A percentile compares a stretch with the other conserved stretches of the same genome.
Conservation (phyloP, 208 protist species). For the Acanthamoeba healyi region DNA sequence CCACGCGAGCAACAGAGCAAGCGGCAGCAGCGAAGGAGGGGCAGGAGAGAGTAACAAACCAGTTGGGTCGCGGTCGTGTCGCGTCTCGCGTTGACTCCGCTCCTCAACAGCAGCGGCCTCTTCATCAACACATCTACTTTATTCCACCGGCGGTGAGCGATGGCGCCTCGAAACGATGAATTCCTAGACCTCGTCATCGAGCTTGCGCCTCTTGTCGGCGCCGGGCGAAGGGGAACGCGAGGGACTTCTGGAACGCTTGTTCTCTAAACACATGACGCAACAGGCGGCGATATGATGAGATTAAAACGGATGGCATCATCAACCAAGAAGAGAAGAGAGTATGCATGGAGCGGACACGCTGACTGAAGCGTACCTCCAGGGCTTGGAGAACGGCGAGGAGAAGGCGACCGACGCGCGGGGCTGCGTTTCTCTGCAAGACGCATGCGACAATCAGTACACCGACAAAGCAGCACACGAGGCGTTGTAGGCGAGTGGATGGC, state of each 20-base stretch:
- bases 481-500: no score
- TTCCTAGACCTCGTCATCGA: constrained; percentile 50
- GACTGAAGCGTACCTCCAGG: background rate
- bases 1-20: background rate
- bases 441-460: background rate
- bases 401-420: background rate
- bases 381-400: constrained; percentile 13
- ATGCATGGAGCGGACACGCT: no score
- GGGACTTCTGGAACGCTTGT: constrained; percentile 66
- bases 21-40: background rate
- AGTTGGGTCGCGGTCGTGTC: background rate
- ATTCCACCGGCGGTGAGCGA: constrained; percentile 43
- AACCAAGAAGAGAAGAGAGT: no score
- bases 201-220: constrained; percentile 40
- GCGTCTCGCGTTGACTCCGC: background rate
- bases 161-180: no score
- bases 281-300: no score
- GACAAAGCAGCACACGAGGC: background rate
- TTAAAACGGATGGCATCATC: no score
- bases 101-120: background rate
- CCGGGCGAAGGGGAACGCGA: constrained; percentile 38
- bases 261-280: constrained; percentile 1
- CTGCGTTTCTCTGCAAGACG: constrained; percentile 11
- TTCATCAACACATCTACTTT: background rate
- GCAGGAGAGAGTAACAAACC: constrained; percentile 33